Base-by-base conservation (phyloP, 2,329 filamentous ascomycete genomes). In the Shiraia bambusicola region DNA sequence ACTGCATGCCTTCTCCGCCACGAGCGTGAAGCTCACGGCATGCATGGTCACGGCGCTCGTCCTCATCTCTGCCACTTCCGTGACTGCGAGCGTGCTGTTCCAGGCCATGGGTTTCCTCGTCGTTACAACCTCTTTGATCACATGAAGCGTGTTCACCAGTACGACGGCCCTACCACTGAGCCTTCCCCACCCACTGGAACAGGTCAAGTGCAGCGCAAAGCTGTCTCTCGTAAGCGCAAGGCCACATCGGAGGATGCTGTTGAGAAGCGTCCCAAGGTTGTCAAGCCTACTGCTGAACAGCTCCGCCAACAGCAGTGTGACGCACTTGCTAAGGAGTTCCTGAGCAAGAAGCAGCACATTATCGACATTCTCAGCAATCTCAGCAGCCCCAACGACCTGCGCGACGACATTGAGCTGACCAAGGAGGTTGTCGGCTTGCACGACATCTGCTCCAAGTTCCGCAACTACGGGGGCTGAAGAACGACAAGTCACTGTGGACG, bases 121-220 rank as follows among this genome's bases (percentile, higher is more conserved):
- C 86, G 91, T 60, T 97, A 93, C 88, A 97, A 97, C 72, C 80
- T 95, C 39, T 84, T 87, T 69, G 92, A 97, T 72, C 92, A 97
- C 77, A 96, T 96, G 91, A 88, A 89, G 73, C 86, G 92, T 49
- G 91, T 96, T 6, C 92, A 97, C 59, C 79, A 81, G 53, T 81
- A 79, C 59, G 75, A 63, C 28, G 63, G 63, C 25, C 59, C 64
- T 1, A 60, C 59, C 6, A 60, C 55, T 6, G 65, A 68, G 45
- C 51, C 56, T 6, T 67, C 65, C 0, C 60, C 65, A 3, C 56
- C 59, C n/a, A 35, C 40, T 15, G 47, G 49, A 22, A 50, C 52
- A 22, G 54, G 56, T 14, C 58, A 62, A 16, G 42, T 52, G 15
- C 38, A 48, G 26, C 61, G 65, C 37, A 63, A 64, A 46, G 50